Base-by-base conservation (phyloP, 345 rosid genomes). In the Lepidium sativum region DNA sequence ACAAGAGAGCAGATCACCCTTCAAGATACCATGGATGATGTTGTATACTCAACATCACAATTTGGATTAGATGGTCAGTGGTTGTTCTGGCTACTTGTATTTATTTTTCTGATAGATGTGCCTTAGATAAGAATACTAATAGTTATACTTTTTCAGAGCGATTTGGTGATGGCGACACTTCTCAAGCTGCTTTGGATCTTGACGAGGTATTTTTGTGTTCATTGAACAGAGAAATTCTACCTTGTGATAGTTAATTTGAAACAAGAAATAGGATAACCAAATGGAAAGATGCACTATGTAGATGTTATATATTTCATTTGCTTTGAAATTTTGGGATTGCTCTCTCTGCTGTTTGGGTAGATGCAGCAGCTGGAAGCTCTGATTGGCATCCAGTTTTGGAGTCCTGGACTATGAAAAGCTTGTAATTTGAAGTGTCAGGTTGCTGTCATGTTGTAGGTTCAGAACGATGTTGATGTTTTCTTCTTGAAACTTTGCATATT, bases 1-100 rank as follows among this genome's bases (percentile, higher is more conserved):
- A 75, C 96, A 52, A 85, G 85, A 79, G 99, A 95, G 82, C 99
- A 95, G 63, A 95, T 95, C 70, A 95, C 99, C 35, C 97, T 95
- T 23, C 99, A 95, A 74, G 99, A 95, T 73, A 85, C 89, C 51
- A 86, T 91, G 99, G 98, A 95, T 57, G 95, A 91, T 44, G 96
- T 88, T 59, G 91, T 79, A 31, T 91, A 83, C 83, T 84, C 98
- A 66, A 81, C 97, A 50, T 95, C 96, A n/a, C 89, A 88, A 48
- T 95, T 91, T 82, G 99, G 97, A 54, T 79, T 88, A 81, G 99
- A 95, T 82, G 99, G 99, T 95, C 40, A 79, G 92, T 72, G 23
- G 29, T n/a, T 60, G 51, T 64, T 34, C 33, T 10, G 72, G 39
- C 58, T 67, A 54, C 51, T 25, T 56, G 20, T 25, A 35, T 60